Conservation (phyloP, 495 filamentous ascomycete species). For the Aspergillus conjunctus region DNA sequence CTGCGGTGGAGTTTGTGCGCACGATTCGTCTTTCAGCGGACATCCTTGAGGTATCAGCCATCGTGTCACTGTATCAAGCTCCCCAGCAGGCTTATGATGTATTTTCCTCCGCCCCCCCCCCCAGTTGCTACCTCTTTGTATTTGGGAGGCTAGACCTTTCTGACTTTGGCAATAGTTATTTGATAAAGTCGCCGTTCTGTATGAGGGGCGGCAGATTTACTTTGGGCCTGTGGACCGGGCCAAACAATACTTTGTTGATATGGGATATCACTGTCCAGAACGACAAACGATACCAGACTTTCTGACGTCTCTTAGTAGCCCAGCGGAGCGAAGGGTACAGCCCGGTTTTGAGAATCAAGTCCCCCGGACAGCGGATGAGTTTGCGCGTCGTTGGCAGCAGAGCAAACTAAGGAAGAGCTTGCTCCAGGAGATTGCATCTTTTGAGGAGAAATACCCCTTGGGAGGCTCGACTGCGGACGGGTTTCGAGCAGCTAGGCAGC, state of each 20-base stretch:
- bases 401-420: conserved; percentile 46
- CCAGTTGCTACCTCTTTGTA: no score
- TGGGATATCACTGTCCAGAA: conserved; percentile 59
- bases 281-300: conserved; percentile 65
- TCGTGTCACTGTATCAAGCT: conserved; percentile 79
- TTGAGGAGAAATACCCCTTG: conserved; percentile 35
- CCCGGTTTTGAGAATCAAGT: conserved; percentile 59
- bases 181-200: conserved; percentile 59
- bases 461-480: conserved; percentile 21
- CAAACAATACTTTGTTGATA: conserved; percentile 55
- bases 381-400: conserved; percentile 55
- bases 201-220: conserved; percentile 63
- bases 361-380: conserved; percentile 66
- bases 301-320: conserved; percentile 67
- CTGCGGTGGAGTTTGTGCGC: conserved; percentile 69
- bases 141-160: no score
- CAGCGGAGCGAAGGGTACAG: conserved; percentile 56
- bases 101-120: no score
- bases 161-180: no score
- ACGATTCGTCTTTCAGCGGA: conserved; percentile 69
- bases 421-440: conserved; percentile 47
- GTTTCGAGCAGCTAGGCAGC: conserved; percentile 28
- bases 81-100: conserved; percentile 76
- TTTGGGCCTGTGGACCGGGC: conserved; percentile 57
- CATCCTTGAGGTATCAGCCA: conserved; percentile 65